Evolutionary conservation across 2,329 filamentous ascomycete genomes (phyloP), one percentile per base, ranked within the genome.

Genomic region (Nothophoma quercina): DNA sequence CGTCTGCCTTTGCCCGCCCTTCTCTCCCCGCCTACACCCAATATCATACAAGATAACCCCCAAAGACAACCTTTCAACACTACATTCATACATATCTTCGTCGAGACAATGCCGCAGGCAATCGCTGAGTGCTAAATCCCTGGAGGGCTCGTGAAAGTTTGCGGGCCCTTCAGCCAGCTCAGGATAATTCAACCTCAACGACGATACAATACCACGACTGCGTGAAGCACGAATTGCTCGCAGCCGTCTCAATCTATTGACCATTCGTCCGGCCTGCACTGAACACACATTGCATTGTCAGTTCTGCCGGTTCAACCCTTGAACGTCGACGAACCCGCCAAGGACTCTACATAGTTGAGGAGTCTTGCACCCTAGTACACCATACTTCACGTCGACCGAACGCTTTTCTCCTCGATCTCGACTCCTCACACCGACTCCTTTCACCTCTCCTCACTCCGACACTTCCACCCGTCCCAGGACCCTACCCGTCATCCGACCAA

Each of bases 121-220:
- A 71, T 77, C 75, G 74, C 74, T 77, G 75, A 75, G 89, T 90
- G 93, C 88, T 96, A 92, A 93, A 91, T 85, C 79, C 84, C 77
- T 92, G 86, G 87, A 87, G 86, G 85, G 81, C 80, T 77, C 78
- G 76, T 81, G 60, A 48, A 73, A 66, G 70, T 70, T 74, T 71
- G 75, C 77, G 77, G 70, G 82, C 84, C 85, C 84, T 84, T 84
- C 85, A 92, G 90, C 72, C 88, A 91, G 89, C 88, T 88, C 88
- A 87, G 81, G 88, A 91, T 63, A 80, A 80, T 82, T 82, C 81
- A 83, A 85, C 82, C 72, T 75, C 70, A 62, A 71, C 73, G 73
- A 76, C 71, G 72, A 75, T 73, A 69, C 65, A 71, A 67, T 61
- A 55, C 51, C 60, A 64, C 68, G 66, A 73, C 64, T 70, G 68